Conservation (phyloP, 768 basidiomycete species). For the Boletus vermiculosoides region DNA sequence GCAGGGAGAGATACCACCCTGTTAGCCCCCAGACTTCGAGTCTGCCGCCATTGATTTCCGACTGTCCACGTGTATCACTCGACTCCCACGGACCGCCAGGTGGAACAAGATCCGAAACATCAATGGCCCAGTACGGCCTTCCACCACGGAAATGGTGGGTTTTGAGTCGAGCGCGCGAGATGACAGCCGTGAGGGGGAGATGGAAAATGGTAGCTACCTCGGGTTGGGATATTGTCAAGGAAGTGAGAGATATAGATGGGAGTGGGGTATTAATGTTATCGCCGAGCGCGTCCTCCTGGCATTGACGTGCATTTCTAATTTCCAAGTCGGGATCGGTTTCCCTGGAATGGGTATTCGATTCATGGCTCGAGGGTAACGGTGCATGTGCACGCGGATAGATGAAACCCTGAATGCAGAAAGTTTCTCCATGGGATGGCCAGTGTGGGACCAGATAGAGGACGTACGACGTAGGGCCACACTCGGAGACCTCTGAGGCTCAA, state of each 20-base stretch:
- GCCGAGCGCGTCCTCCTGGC: background rate
- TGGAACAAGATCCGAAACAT: conserved; percentile 57
- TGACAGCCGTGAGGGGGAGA: conserved; percentile 56
- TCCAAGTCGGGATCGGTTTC: background rate
- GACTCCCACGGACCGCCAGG: conserved; percentile 30
- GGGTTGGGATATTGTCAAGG: conserved; percentile 49
- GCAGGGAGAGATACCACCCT: conserved; percentile 71
- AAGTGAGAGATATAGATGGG: conserved; percentile 56
- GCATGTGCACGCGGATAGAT: conserved; percentile 25
- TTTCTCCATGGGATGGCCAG: background rate
- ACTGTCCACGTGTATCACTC: conserved; percentile 35
- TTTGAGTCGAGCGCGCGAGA: conserved; percentile 48
- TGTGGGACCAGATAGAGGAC: conserved; percentile 24
- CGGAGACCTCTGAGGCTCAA: conserved; percentile 54
- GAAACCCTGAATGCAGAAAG: conserved; percentile 36
- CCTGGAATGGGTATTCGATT: conserved; percentile 2
- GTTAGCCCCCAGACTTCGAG: conserved; percentile 83
- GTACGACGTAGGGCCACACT: conserved; percentile 78
- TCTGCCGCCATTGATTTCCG: conserved; percentile 45
- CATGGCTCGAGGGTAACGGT: background rate
- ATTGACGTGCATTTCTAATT: background rate
- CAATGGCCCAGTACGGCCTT: conserved; percentile 61
- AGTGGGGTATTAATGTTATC: conserved; percentile 43
- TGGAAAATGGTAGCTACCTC: conserved; percentile 76
- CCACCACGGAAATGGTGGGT: conserved; percentile 51